Evolutionary conservation across 257 asterid genomes (phyloP), one percentile per base, ranked within the genome.

Genomic region (Pogostemon cablin): DNA sequence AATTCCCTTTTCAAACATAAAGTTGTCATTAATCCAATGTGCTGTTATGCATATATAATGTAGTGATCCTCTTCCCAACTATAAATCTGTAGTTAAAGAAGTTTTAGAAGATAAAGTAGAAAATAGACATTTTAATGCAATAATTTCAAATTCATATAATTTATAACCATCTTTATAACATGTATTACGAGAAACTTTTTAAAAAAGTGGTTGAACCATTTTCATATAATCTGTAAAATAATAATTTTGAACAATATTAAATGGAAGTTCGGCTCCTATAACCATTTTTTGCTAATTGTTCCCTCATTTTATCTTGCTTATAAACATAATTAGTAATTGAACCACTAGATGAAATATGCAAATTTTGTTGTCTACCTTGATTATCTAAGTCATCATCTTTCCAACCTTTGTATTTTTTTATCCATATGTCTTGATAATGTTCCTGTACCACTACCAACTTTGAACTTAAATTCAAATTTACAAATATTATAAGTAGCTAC

Each of bases 221-320:
- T 62, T 42, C 53, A 41, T 62, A 15, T 41, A 17, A 41, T 25
- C 8, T 0, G 40, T 7, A 20, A 62, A 62, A 43, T 15, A 43
- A 9, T 43, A 40, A 43, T 42, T 62, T 15, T 41, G 12, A 0
- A 42, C 52, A 7, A 15, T 41, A 3, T 9, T 60, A 38, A 60
- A 60, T 0, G 48, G 65, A 39, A 60, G 65, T n/a, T 60, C 65
- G 2, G 65, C 65, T 5, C 52, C 67, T 62, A 62, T 34, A 40
- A 62, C 52, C 67, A 62, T n/a, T 40, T 15, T 40, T 62, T 4
- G 67, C 38, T 42, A 62, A 2, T 10, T 38, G 32, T 17, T 1
- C 17, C 12, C 65, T 60, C 35, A 42, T 10, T 8, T 62, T 32
- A 1, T 62, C 67, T 7, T 62, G 38, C 17, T 43, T 41, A 17